A percentile compares a stretch with the other conserved stretches of the same genome.
Conservation (phyloP, 305 asterid genomes). For the Fraxinus floribunda region DNA sequence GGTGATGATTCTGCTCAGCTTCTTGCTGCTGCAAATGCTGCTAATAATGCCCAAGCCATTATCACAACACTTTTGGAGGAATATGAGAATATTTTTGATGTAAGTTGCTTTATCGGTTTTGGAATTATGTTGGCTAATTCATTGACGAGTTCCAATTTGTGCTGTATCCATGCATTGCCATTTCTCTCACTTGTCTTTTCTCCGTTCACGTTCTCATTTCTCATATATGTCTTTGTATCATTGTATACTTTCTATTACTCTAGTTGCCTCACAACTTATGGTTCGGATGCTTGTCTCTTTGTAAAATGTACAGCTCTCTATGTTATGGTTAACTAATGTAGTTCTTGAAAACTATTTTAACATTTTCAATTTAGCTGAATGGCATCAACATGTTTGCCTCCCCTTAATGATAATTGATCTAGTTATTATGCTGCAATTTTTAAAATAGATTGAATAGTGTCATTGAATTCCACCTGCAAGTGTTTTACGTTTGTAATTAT, state of each 20-base stretch:
- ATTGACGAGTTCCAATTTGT: not conserved
- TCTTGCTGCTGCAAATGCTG: conserved; percentile 99
- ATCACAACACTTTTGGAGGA: conserved; percentile 88
- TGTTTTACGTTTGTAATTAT: not conserved
- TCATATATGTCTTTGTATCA: not conserved
- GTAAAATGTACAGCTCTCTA: not conserved
- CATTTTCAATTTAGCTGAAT: conserved; percentile 15
- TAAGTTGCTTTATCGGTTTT: conserved; percentile 40
- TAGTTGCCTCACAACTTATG: conserved; percentile 2
- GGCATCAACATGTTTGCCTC: not conserved
- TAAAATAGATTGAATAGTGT: not conserved
- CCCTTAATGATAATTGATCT: not conserved
- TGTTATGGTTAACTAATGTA: conserved; percentile 12
- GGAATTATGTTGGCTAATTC: conserved; percentile 14
- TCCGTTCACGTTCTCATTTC: conserved; percentile 3
- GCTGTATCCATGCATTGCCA: conserved; percentile 5
- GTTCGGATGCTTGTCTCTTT: conserved; percentile 8
- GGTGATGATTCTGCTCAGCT: conserved; percentile 93
- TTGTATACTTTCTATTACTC: not conserved
- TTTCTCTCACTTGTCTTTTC: conserved; percentile 12
- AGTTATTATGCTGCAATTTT: conserved; percentile 7
- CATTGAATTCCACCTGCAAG: conserved; percentile 3
- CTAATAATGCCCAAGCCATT: conserved; percentile 94
- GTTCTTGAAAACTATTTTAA: conserved; percentile 9
- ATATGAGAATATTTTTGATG: conserved; percentile 76